These are phyloP conservation scores for Candida ponderosae DNA, from an alignment of 805 yeast genomes.

Conservation along the genomic window DNA sequence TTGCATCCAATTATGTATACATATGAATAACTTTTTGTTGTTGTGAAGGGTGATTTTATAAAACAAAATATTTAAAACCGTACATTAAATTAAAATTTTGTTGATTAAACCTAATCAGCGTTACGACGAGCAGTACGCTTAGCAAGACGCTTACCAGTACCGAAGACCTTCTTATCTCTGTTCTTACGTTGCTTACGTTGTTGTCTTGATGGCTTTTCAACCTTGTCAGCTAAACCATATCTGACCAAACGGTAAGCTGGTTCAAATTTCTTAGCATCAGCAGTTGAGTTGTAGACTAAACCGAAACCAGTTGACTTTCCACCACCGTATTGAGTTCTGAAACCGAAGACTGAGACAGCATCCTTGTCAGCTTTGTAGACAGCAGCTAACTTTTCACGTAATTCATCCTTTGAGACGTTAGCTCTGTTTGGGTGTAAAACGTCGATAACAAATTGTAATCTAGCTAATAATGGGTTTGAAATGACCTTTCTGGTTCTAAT, in stretches of 20 bases:
- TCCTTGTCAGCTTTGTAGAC: constrained; percentile 89
- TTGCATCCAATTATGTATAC: too few relatives aligned
- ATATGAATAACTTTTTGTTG: not conserved
- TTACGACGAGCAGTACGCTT: constrained; percentile 87
- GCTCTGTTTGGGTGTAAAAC: constrained; percentile 99
- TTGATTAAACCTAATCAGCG: constrained; percentile 51
- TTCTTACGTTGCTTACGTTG: constrained; percentile 99
- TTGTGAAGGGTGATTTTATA: too few relatives aligned
- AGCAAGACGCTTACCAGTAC: constrained; percentile 94
- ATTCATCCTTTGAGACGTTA: constrained; percentile 98
- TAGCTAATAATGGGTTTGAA: constrained; percentile 97
- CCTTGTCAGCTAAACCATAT: constrained; percentile 95
- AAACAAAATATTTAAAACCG: not conserved
- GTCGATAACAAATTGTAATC: constrained; percentile 99
- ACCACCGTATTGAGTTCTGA: constrained; percentile 99
- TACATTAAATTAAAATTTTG: not conserved
- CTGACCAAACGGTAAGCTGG: constrained; percentile 99
- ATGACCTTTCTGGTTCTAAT: constrained; percentile 98
- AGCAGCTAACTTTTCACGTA: constrained; percentile 88
- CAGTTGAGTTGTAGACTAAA: constrained; percentile 95
- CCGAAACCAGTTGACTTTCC: constrained; percentile 99
- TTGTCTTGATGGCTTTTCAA: constrained; percentile 97
- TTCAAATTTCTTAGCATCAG: constrained; percentile 97
- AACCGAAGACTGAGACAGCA: constrained; percentile 95
- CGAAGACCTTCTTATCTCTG: constrained; percentile 98